Conservation (phyloP, 2,329 filamentous ascomycete species). For the Davidsoniella virescens region DNA sequence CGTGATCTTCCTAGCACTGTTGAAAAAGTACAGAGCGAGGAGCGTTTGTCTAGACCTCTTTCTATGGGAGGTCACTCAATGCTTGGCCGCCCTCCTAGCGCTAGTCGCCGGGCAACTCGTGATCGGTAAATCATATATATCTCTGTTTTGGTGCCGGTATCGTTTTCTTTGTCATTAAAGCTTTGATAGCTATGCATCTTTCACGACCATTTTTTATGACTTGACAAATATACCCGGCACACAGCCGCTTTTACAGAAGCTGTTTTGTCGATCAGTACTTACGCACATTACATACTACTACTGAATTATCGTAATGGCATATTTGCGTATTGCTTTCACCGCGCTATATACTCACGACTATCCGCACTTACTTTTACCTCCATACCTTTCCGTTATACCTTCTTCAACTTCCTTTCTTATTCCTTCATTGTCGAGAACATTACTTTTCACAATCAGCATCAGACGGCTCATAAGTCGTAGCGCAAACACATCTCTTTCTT, state of each 20-base stretch:
- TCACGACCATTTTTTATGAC: background rate
- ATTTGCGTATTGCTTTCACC: no score
- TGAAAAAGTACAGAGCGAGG: conserved; percentile 24
- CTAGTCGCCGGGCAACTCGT: conserved; percentile 22
- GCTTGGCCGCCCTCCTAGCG: conserved; percentile 29
- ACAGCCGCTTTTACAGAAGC: no score
- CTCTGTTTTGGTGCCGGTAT: no score
- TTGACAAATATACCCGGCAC: no score
- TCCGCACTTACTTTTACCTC: background rate
- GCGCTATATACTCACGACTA: background rate
- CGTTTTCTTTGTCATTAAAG: no score
- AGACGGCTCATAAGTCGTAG: no score
- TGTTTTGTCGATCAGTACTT: no score
- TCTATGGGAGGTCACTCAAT: conserved; percentile 27
- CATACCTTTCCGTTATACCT: background rate
- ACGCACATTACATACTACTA: no score
- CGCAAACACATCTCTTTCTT: background rate
- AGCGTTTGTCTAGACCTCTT: conserved; percentile 28
- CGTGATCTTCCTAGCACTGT: conserved; percentile 14
- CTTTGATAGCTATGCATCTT: background rate
- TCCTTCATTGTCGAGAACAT: background rate
- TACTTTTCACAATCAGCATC: background rate
- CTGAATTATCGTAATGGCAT: no score
- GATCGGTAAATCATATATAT: conserved; percentile 3
- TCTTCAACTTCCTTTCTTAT: background rate